phyloP scores from a whole-genome alignment of 352 stramenopile genomes.

The Pythium rhizo-oryzae region DNA sequence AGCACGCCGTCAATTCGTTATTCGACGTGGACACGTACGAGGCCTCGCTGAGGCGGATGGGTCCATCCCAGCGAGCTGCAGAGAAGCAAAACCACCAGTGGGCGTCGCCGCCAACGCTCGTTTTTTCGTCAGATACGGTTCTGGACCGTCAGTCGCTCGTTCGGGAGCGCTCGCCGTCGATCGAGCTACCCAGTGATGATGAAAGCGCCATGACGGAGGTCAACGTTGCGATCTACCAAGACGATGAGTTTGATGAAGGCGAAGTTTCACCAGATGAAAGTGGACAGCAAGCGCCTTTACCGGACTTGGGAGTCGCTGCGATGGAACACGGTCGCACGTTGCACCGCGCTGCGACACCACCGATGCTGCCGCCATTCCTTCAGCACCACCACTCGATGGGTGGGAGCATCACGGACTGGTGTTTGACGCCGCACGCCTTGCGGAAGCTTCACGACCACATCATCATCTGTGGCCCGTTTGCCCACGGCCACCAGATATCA shows the following conservation, averaged over 20 bases:
- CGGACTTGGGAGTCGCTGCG: slow-evolving; percentile 1
- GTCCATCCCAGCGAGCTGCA: slow-evolving; percentile 4
- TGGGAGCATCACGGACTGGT: slow-evolving; percentile 30
- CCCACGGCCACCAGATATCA: slow-evolving; percentile 40
- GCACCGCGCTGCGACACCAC: slow-evolving; percentile 9
- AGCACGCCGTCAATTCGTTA: slow-evolving; percentile 42
- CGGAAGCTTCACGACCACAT: slow-evolving; percentile 39
- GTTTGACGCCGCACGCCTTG: slow-evolving; percentile 14
- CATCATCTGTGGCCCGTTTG: slow-evolving; percentile 50
- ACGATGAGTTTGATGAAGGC: background rate
- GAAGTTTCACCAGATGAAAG: background rate
- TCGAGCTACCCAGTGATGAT: slow-evolving; percentile 28
- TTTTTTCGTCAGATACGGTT: slow-evolving; percentile 53
- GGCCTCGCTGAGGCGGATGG: slow-evolving; percentile 6
- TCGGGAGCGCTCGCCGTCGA: slow-evolving; percentile 30
- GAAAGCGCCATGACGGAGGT: slow-evolving; percentile 10
- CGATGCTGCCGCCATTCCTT: slow-evolving; percentile 21
- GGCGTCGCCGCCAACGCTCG: slow-evolving; percentile 37
- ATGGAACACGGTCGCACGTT: background rate
- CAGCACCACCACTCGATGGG: slow-evolving; percentile 23
- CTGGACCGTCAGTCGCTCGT: slow-evolving; percentile 52
- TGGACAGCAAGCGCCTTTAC: background rate
- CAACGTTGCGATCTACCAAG: slow-evolving; percentile 5
- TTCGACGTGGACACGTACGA: slow-evolving; percentile 8
- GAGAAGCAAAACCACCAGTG: slow-evolving; percentile 8